Percentiles rank a stretch among this genome's conserved stretches.
Conservation (phyloP, 2,329 filamentous ascomycete species). For the Neofusicoccum ribis region DNA sequence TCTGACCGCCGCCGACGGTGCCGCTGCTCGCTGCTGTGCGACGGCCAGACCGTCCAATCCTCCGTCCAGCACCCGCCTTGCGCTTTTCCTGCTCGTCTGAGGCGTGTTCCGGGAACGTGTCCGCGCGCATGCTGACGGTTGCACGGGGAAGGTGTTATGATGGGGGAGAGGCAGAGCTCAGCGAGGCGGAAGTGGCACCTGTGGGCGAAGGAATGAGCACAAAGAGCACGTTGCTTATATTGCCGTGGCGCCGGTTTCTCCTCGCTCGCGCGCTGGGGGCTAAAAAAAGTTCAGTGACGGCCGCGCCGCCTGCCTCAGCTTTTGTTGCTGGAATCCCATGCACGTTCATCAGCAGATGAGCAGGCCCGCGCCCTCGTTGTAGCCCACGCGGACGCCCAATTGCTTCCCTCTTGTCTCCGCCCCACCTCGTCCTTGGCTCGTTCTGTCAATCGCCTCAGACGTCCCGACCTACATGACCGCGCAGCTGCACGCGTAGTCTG, state of each 20-base stretch:
- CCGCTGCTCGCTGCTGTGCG: neutral
- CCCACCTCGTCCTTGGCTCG: neutral
- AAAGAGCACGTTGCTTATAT: slow-evolving; percentile 15
- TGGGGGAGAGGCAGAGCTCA: neutral
- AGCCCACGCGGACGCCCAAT: neutral
- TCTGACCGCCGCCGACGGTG: neutral
- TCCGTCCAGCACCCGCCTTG: no score
- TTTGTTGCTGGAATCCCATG: no score
- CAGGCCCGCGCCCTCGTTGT: no score
- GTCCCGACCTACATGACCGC: slow-evolving; percentile 9
- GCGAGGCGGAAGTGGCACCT: neutral
- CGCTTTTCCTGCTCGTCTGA: no score
- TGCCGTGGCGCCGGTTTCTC: slow-evolving; percentile 9
- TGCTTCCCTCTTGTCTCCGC: neutral
- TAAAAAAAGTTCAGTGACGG: neutral
- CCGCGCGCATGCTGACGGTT: slow-evolving; percentile 9
- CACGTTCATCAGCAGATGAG: no score
- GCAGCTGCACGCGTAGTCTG: neutral
- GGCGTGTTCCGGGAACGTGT: slow-evolving; percentile 9
- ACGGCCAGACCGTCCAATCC: no score
- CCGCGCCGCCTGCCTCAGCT: neutral
- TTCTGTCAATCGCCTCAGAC: neutral
- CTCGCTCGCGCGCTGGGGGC: neutral
- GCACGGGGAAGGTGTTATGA: neutral
- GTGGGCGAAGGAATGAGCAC: neutral